Conservation (phyloP, 2,329 filamentous ascomycete species). For the Blastomyces parvus region DNA sequence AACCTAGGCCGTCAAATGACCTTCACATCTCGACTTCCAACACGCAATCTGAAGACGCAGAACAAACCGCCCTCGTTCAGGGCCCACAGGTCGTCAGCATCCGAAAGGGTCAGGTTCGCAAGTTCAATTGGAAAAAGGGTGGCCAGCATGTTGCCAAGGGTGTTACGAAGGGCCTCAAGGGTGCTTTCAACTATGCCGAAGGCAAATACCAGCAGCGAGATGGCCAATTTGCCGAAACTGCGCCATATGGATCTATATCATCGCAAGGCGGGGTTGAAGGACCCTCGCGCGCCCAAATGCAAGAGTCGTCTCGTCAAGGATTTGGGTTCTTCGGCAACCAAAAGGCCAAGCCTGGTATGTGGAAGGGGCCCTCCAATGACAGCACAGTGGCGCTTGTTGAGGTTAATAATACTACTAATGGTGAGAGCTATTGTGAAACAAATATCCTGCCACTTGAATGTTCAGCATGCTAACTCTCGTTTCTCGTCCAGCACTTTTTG, state of each 20-base stretch:
- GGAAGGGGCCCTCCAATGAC: constrained; percentile 35
- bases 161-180: constrained; percentile 87
- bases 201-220: constrained; percentile 43
- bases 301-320: constrained; percentile 46
- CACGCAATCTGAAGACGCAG: constrained; percentile 57
- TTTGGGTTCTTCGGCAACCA: constrained; percentile 61
- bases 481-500: constrained; percentile 56
- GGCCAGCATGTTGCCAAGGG: constrained; percentile 90
- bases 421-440: background rate
- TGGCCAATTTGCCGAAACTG: constrained; percentile 51
- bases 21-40: constrained; percentile 48
- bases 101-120: constrained; percentile 84
- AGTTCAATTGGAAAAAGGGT: constrained; percentile 98
- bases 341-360: constrained; percentile 32
- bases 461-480: constrained; percentile 8
- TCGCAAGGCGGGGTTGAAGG: constrained; percentile 21
- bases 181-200: constrained; percentile 68
- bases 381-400: constrained; percentile 35
- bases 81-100: constrained; percentile 94
- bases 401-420: constrained; percentile 13
- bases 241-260: constrained; percentile 55
- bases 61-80: constrained; percentile 49
- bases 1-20: constrained; percentile 37
- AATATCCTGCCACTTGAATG: background rate
- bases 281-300: constrained; percentile 32